Percentiles rank a stretch among this genome's conserved stretches.
phyloP scores from a whole-genome alignment of 139 green algal genomes.

The Tetradesmus lagerheimii region DNA sequence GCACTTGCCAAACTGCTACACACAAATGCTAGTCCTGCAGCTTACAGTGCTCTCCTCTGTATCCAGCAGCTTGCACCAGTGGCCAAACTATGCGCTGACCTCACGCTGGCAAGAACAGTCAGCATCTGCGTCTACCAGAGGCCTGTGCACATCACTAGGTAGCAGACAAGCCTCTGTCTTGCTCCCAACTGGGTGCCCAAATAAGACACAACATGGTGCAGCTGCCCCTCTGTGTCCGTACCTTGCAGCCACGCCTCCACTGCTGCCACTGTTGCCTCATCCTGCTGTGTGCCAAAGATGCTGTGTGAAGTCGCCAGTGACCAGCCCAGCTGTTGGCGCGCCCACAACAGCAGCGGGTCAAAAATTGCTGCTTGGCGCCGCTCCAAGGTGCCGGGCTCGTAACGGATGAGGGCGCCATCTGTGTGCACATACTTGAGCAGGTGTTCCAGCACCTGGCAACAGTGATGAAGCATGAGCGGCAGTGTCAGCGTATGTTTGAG shows the following conservation, averaged over 20 bases:
- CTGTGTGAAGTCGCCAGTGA: conserved; percentile 58
- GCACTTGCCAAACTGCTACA: not conserved
- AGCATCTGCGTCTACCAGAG: not conserved
- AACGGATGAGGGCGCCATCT: conserved; percentile 78
- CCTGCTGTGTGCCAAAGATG: conserved; percentile 78
- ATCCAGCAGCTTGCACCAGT: not conserved
- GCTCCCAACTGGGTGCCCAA: not conserved
- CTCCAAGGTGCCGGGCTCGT: conserved; percentile 38
- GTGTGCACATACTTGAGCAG: conserved; percentile 91
- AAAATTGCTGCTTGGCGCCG: conserved; percentile 58
- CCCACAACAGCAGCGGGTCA: conserved; percentile 78
- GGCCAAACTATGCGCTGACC: no score
- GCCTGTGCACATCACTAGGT: not conserved
- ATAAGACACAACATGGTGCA: not conserved
- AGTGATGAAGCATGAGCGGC: not conserved
- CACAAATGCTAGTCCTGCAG: not conserved
- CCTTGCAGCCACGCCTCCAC: conserved; percentile 64
- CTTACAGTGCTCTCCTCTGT: not conserved
- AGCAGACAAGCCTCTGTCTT: not conserved
- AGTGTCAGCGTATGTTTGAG: not conserved
- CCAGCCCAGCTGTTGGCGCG: conserved; percentile 65
- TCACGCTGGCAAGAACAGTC: no score
- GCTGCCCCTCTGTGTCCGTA: not conserved
- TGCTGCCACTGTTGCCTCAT: conserved; percentile 43
- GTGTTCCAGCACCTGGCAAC: conserved; percentile 71